Conservation (phyloP, 139 green algal genomes). For the Tetratostichococcus sp. region DNA sequence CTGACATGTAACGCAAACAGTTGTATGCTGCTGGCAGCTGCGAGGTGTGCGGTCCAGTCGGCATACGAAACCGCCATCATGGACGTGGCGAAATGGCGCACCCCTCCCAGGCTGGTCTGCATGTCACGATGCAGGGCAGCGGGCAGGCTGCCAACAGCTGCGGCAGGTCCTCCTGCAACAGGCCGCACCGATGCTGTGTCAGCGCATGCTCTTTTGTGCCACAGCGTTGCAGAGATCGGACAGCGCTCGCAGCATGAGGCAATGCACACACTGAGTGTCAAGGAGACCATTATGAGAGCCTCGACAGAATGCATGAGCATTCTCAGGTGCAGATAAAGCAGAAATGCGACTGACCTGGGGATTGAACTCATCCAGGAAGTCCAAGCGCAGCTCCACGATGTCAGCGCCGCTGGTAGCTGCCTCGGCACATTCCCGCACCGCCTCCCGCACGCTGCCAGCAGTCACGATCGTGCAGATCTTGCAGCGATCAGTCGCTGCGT, state of each 20-base stretch:
- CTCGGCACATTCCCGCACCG: conserved; percentile 57
- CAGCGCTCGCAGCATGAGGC: too few relatives aligned
- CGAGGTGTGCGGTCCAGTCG: too few relatives aligned
- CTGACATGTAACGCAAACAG: conserved; percentile 1
- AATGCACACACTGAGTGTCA: too few relatives aligned
- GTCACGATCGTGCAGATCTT: neutral
- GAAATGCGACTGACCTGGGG: conserved; percentile 1
- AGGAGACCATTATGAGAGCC: too few relatives aligned
- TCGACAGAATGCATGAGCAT: too few relatives aligned
- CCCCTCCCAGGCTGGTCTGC: conserved; percentile 87
- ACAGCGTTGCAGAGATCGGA: too few relatives aligned
- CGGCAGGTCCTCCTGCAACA: conserved; percentile 48
- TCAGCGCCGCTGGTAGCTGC: conserved; percentile 52
- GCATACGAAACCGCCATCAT: too few relatives aligned
- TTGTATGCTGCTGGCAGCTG: neutral
- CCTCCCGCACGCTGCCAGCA: conserved; percentile 6
- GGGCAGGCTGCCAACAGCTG: conserved; percentile 49
- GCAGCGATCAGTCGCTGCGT: neutral
- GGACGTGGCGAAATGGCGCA: conserved; percentile 24
- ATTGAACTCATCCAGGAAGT: conserved; percentile 71
- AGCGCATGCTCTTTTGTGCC: too few relatives aligned
- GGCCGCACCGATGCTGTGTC: too few relatives aligned
- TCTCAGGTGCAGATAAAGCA: too few relatives aligned
- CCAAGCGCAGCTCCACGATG: conserved; percentile 83
- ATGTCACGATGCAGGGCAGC: conserved; percentile 81